phyloP scores from a whole-genome alignment of 352 stramenopile genomes.

The Globisporangium viniferum region DNA sequence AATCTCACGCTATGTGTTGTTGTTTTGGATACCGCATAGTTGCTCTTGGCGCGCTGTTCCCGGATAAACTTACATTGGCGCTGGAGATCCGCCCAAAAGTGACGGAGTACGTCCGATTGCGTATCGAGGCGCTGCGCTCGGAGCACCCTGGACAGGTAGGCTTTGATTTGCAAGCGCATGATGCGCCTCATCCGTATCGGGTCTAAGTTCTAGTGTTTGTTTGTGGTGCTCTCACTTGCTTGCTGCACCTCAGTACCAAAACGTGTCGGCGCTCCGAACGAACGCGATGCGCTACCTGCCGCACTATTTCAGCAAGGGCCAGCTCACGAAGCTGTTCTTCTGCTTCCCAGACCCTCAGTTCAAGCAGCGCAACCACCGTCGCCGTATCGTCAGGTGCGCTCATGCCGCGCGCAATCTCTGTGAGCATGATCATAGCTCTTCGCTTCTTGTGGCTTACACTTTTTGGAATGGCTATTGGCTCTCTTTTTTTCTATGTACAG shows the following conservation, averaged over 20 bases:
- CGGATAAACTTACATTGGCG: constrained; percentile 94
- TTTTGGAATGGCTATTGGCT: neutral
- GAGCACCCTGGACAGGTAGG: constrained; percentile 58
- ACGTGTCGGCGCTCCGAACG: constrained; percentile 93
- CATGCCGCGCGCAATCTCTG: neutral
- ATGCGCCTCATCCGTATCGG: neutral
- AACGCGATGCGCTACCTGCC: constrained; percentile 95
- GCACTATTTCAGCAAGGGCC: constrained; percentile 82
- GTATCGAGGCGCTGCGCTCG: constrained; percentile 85
- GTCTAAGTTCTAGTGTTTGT: neutral
- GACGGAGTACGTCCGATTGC: constrained; percentile 89
- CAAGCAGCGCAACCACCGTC: constrained; percentile 97
- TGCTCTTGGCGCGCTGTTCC: constrained; percentile 87
- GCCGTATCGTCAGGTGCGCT: constrained; percentile 86
- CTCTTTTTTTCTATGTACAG: constrained; percentile 26
- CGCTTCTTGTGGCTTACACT: neutral
- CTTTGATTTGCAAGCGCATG: constrained; percentile 1
- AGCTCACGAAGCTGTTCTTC: constrained; percentile 98
- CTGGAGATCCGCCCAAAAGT: constrained; percentile 97
- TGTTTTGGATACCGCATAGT: constrained; percentile 40
- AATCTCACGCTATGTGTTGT: neutral
- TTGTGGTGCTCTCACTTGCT: neutral
- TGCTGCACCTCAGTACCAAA: constrained; percentile 83
- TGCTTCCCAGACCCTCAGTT: constrained; percentile 99
- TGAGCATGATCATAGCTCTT: neutral